phyloP scores from a whole-genome alignment of 2,329 filamentous ascomycete species.

The Arthroderma sp. region DNA sequence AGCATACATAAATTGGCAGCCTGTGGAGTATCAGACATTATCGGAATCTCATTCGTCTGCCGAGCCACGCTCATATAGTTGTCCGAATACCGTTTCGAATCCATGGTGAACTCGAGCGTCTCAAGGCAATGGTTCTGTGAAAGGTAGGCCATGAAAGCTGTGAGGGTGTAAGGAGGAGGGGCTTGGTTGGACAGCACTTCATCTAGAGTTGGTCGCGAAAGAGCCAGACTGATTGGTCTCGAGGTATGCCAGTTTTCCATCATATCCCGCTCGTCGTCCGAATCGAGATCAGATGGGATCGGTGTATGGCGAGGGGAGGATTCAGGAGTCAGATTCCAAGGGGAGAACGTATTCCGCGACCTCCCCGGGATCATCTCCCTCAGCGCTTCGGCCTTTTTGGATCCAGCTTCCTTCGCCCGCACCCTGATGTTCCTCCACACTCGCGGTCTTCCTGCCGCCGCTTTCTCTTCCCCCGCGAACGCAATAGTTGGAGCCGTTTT shows the following conservation, averaged over 20 bases:
- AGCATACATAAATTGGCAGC: constrained; percentile 60
- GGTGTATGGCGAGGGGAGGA: constrained; percentile 34
- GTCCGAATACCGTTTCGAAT: constrained; percentile 71
- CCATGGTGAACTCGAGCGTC: constrained; percentile 91
- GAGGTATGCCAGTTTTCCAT: constrained; percentile 26
- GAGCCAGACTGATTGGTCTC: constrained; percentile 31
- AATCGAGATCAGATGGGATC: constrained; percentile 29
- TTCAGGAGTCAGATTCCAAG: constrained; percentile 27
- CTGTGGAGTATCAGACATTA: constrained; percentile 41
- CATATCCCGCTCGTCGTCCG: constrained; percentile 24
- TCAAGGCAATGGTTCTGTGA: constrained; percentile 96
- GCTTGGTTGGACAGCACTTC: constrained; percentile 83
- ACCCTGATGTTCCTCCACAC: constrained; percentile 10
- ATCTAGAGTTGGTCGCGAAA: constrained; percentile 56
- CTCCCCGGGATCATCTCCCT: constrained; percentile 20
- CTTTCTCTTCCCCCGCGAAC: neutral
- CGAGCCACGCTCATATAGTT: constrained; percentile 49
- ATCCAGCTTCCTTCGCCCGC: constrained; percentile 1
- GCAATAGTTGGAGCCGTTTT: no score
- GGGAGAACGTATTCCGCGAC: constrained; percentile 18
- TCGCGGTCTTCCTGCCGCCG: constrained; percentile 7
- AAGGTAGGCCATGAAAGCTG: constrained; percentile 89
- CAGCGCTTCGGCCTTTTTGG: constrained; percentile 4
- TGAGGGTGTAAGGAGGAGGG: constrained; percentile 76
- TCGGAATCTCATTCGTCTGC: constrained; percentile 31